Conservation (phyloP, 202 grass and related monocot species). For the Zoysia matrella region DNA sequence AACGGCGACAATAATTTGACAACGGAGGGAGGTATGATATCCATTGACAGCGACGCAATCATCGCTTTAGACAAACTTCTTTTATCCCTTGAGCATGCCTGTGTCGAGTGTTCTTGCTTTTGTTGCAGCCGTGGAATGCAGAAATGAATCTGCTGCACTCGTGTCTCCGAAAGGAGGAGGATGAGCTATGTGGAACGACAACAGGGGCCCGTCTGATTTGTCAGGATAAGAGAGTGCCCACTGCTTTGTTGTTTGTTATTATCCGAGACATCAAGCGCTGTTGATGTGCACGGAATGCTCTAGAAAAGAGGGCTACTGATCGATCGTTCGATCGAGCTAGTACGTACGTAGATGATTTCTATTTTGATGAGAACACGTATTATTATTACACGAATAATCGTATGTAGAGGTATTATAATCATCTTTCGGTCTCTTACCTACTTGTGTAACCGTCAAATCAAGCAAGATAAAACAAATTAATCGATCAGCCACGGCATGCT, state of each 20-base stretch:
- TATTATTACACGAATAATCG: too few species aligned
- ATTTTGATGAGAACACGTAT: too few species aligned
- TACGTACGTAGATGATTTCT: too few species aligned
- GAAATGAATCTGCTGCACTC: conserved; percentile 22
- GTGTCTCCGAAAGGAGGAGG: too few species aligned
- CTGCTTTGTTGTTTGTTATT: not conserved
- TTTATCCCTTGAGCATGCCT: not conserved
- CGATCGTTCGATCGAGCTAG: too few species aligned
- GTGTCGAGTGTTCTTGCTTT: conserved; percentile 43
- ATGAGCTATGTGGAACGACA: too few species aligned
- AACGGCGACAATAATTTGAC: too few species aligned
- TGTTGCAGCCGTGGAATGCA: conserved; percentile 48
- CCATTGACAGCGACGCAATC: conserved; percentile 2
- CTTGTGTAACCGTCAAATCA: conserved; percentile 26
- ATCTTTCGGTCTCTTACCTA: not conserved
- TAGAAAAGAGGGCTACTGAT: too few species aligned
- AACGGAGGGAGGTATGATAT: not conserved
- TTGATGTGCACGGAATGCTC: too few species aligned
- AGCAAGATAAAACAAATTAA: conserved; percentile 15
- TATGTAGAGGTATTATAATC: not conserved
- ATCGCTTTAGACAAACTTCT: conserved; percentile 26
- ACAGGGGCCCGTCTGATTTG: conserved; percentile 5
- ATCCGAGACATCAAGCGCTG: too few species aligned
- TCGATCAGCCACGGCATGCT: not conserved
- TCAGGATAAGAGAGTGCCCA: conserved; percentile 14